Base-by-base conservation (phyloP, 345 rosid genomes). In the Citrus reticulata region DNA sequence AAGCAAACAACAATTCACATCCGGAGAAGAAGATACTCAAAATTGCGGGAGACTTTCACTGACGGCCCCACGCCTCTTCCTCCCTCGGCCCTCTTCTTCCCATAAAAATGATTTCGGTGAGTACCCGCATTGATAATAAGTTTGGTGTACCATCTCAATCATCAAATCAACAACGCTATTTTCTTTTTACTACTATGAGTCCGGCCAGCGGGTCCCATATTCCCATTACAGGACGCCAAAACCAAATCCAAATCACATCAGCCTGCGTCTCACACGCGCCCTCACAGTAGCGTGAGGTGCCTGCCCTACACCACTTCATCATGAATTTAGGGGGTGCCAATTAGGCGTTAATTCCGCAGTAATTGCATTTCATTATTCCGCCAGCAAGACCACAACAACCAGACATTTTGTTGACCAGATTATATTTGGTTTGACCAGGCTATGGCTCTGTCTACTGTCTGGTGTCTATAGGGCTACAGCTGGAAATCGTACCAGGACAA, bases 401-500 rank as follows among this genome's bases (percentile, higher is more conserved):
- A 46, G 77, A 77, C 51, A 6, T 14, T 54, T 40, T 2, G 78
- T 78, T 83, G 88, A 88, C 88, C 82, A 74, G 81, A 81, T 83
- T 39, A 64, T 65, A 63, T 65, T 62, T 72, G 40, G 73, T 80
- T 87, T 85, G 88, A 85, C 86, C 85, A 54, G 58, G 73, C 65
- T 17, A 61, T 69, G 82, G 63, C 30, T 32, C 55, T 35, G 32
- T 37, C 8, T 57, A 77, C 30, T 27, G 30, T 30, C 16, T 8
- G 1, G 58, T 34, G 70, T 1, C 62, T 22, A 39, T 66, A 69
- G 62, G 62, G 32, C 78, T 68, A 85, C 90, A 89, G 90, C 88
- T 89, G 91, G 90, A 83, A 72, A 81, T 57, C 73, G 84, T 78
- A 79, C 81, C 79, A 84, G 82, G 88, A 86, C 87, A 86, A 84